phyloP scores from a whole-genome alignment of 768 basidiomycete genomes.

The Suillus lakei region DNA sequence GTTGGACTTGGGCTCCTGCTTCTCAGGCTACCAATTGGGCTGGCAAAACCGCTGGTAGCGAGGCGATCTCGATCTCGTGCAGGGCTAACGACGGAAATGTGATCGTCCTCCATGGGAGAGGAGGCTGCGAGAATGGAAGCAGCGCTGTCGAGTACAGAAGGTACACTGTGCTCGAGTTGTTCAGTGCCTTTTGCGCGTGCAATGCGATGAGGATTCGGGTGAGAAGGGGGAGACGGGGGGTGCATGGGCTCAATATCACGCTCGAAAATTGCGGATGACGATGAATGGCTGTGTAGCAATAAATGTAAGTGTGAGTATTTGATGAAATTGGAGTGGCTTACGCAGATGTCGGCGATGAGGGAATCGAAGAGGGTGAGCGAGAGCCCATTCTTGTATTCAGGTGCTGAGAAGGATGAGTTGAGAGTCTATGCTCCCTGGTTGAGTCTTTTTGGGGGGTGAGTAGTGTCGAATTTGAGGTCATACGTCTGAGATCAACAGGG shows the following conservation, averaged over 20 bases:
- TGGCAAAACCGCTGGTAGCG: conserved; percentile 60
- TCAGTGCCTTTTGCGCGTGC: conserved; percentile 75
- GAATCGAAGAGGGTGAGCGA: conserved; percentile 73
- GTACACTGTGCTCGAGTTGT: conserved; percentile 77
- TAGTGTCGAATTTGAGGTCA: conserved; percentile 52
- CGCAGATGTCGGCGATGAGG: conserved; percentile 81
- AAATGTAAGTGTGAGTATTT: conserved; percentile 14
- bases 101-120: conserved; percentile 52
- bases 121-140: conserved; percentile 66
- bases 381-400: conserved; percentile 59
- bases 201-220: conserved; percentile 72
- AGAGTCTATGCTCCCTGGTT: conserved; percentile 43
- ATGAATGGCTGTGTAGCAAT: conserved; percentile 53
- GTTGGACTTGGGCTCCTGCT: conserved; percentile 71
- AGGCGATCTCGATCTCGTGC: conserved; percentile 33
- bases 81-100: conserved; percentile 69
- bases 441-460: conserved; percentile 40
- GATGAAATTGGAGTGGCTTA: conserved; percentile 34
- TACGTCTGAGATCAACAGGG: conserved; percentile 56
- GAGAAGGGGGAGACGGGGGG: conserved; percentile 40
- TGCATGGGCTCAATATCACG: conserved; percentile 79
- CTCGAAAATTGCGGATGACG: conserved; percentile 90
- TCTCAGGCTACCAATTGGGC: conserved; percentile 66
- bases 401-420: conserved; percentile 53
- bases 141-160: conserved; percentile 85